Conservation (phyloP, 2,329 filamentous ascomycete species). For the Sclerotinia glacialis region DNA sequence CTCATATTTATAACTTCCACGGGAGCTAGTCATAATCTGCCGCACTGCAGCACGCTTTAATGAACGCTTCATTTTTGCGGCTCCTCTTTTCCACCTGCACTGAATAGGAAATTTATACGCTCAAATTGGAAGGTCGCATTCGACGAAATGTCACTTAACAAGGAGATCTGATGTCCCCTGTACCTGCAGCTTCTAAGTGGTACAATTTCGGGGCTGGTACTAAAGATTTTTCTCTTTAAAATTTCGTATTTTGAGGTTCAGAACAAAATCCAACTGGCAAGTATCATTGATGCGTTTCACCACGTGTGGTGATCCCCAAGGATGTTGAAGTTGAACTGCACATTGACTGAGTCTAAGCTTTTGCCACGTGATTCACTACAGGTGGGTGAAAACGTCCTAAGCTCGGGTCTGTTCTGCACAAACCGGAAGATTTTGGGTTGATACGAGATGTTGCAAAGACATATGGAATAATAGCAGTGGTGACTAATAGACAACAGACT, state of each 20-base stretch:
- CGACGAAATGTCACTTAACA: neutral
- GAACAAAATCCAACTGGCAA: neutral
- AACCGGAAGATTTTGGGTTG: neutral
- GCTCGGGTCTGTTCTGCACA: neutral
- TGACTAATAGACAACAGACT: neutral
- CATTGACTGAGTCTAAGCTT: too few relatives aligned
- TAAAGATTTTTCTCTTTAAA: neutral
- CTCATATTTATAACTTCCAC: conserved; percentile 30
- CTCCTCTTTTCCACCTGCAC: neutral
- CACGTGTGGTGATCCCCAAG: conserved; percentile 13
- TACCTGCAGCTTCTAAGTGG: neutral
- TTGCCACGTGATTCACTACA: conserved; percentile 7
- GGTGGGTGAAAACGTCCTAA: neutral
- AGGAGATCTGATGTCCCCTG: neutral
- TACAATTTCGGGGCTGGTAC: neutral
- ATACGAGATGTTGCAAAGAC: neutral
- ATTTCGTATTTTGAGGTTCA: neutral
- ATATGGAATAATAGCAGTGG: neutral
- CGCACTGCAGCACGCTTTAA: conserved; percentile 17
- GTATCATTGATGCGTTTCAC: conserved; percentile 10
- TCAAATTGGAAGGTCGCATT: conserved; percentile 3
- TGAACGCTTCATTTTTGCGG: conserved; percentile 24
- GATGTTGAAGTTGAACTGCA: conserved; percentile 5
- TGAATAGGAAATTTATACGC: neutral
- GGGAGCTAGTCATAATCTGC: neutral